A percentile compares a stretch with the other conserved stretches of the same genome.
Conservation (phyloP, 2,329 filamentous ascomycete species). For the Tolypocladium ovalisporum region DNA sequence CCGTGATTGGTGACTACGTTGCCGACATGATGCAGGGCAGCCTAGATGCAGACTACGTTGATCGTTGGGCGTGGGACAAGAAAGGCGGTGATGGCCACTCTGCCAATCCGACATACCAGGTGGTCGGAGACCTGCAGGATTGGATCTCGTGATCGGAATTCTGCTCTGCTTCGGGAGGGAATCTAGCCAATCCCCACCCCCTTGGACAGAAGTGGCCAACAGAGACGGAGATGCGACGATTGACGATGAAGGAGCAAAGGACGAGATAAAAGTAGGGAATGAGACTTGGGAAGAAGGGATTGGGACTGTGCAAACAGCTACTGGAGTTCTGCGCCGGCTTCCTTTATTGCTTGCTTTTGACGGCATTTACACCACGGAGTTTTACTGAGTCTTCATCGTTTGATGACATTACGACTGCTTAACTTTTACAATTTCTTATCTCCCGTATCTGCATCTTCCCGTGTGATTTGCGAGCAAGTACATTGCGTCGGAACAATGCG, state of each 20-base stretch:
- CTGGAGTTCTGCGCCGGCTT: constrained; percentile 2
- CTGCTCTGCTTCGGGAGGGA: background rate
- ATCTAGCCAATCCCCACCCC: background rate
- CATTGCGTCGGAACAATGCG: background rate
- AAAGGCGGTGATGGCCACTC: constrained; percentile 27
- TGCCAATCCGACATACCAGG: constrained; percentile 30
- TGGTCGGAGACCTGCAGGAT: constrained; percentile 28
- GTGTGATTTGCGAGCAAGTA: background rate
- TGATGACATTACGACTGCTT: background rate
- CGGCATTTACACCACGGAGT: background rate
- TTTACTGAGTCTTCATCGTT: background rate
- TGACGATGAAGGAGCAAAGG: background rate
- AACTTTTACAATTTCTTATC: background rate
- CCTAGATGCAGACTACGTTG: constrained; percentile 24
- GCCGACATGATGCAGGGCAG: constrained; percentile 33
- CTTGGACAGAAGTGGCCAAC: background rate
- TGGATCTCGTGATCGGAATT: constrained; percentile 17
- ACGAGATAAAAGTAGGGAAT: background rate
- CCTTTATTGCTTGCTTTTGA: background rate
- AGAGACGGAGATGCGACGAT: background rate
- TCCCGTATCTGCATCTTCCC: background rate
- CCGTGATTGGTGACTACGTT: constrained; percentile 50
- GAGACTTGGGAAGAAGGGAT: background rate
- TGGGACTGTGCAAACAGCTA: constrained; percentile 6
- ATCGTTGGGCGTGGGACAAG: constrained; percentile 36